These are phyloP conservation scores for Phytopythium oedochilum DNA, from an alignment of 352 stramenopile genomes.

Conservation along the genomic window DNA sequence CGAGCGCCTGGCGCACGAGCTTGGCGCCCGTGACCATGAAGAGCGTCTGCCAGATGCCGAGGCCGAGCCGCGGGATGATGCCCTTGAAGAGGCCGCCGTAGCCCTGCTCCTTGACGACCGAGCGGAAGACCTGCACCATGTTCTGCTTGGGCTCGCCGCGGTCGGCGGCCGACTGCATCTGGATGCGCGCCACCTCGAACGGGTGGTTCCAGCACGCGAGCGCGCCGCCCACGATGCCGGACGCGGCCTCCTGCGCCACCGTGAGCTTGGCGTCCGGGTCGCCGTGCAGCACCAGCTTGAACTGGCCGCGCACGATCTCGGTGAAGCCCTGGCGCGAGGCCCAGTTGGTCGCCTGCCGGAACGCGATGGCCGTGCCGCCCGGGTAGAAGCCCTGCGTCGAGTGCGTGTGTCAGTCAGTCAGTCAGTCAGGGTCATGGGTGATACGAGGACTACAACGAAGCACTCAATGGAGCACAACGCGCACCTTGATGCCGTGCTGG, in stretches of 20 bases:
- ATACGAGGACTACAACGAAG: no score
- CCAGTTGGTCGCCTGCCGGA: conserved; percentile 91
- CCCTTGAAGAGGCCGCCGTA: conserved; percentile 86
- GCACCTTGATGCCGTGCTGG: conserved; percentile 72
- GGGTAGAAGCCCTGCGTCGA: conserved; percentile 90
- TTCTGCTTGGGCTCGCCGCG: conserved; percentile 87
- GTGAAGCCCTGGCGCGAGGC: conserved; percentile 89
- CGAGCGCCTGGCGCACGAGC: conserved; percentile 83
- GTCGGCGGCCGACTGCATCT: conserved; percentile 89
- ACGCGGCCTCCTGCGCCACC: conserved; percentile 78
- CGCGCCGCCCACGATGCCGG: conserved; percentile 83
- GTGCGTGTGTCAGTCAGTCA: no score
- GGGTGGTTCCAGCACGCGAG: conserved; percentile 91
- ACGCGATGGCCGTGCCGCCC: conserved; percentile 86
- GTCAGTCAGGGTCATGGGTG: no score
- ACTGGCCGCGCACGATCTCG: conserved; percentile 80
- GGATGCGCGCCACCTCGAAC: conserved; percentile 90
- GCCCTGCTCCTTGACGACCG: conserved; percentile 82
- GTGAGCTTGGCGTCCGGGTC: conserved; percentile 86
- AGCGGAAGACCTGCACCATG: conserved; percentile 88
- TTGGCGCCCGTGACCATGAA: conserved; percentile 93
- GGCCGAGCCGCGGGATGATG: conserved; percentile 82
- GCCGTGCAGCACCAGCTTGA: conserved; percentile 83
- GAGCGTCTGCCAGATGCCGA: conserved; percentile 90
- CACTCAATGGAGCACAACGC: neutral